Evolutionary conservation across 179 eudicot genomes (phyloP).

Genomic region (Carnegiea gigantea): DNA sequence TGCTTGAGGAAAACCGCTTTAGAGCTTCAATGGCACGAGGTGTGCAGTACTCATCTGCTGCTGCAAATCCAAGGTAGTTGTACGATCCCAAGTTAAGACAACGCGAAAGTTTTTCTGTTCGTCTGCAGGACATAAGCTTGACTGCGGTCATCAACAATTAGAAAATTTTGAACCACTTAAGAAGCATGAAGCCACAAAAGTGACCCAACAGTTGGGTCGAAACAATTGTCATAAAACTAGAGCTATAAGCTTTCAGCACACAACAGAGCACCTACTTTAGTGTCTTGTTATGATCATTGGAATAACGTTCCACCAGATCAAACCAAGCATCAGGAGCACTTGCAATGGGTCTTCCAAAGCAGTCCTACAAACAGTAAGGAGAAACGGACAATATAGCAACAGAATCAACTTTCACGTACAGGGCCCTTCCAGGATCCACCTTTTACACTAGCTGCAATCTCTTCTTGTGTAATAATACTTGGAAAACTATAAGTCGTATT

Average conservation of each 20-base stretch:
- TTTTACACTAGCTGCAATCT: too few species aligned
- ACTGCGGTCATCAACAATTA: constrained; percentile 7
- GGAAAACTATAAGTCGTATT: neutral
- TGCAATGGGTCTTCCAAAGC: constrained; percentile 93
- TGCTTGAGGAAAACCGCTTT: constrained; percentile 79
- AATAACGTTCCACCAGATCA: constrained; percentile 92
- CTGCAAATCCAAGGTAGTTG: constrained; percentile 99
- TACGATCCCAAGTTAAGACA: constrained; percentile 98
- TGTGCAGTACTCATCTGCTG: constrained; percentile 97
- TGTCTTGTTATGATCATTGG: constrained; percentile 91
- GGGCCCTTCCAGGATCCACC: too few species aligned
- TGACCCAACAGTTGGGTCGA: neutral
- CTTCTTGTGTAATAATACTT: neutral
- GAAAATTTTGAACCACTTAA: neutral
- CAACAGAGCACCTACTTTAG: constrained; percentile 54
- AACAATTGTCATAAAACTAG: neutral
- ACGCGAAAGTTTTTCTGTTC: constrained; percentile 60
- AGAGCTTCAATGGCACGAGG: constrained; percentile 82
- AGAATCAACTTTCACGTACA: too few species aligned
- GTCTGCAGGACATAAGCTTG: constrained; percentile 46
- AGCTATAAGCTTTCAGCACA: neutral
- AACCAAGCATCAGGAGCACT: constrained; percentile 99
- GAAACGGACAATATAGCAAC: neutral
- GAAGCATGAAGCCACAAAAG: neutral
- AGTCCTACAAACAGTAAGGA: constrained; percentile 50